Evolutionary conservation across 495 filamentous ascomycete genomes (phyloP).

Genomic region (Collariella sp.): DNA sequence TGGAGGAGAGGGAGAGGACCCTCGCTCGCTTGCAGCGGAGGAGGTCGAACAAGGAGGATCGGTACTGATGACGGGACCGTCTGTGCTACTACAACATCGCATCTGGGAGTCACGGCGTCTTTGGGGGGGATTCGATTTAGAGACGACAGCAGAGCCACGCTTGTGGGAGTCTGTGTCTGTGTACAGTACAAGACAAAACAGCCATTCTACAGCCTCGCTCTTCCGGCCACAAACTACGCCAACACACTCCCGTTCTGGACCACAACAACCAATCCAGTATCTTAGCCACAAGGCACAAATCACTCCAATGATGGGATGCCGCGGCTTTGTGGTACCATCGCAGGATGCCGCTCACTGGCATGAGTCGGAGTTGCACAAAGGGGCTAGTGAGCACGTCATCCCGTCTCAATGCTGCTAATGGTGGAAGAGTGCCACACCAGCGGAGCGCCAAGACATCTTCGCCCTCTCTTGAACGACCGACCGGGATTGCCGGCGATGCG

Average conservation of each 20-base stretch:
- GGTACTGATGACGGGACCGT: slow-evolving; percentile 1
- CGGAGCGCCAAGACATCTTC: background rate
- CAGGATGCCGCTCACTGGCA: background rate
- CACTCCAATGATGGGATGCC: slow-evolving; percentile 16
- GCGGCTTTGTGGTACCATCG: slow-evolving; percentile 20
- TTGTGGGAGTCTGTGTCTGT: background rate
- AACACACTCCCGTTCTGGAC: background rate
- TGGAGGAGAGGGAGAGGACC: slow-evolving; percentile 35
- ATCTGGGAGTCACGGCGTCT: slow-evolving; percentile 2
- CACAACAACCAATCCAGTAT: background rate
- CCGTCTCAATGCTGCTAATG: background rate
- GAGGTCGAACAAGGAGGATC: slow-evolving; percentile 5
- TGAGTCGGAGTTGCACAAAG: background rate
- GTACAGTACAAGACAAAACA: background rate
- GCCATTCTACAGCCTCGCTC: background rate
- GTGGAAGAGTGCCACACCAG: background rate
- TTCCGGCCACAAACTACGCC: background rate
- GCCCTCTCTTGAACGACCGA: background rate
- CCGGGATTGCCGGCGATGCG: background rate
- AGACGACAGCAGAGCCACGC: background rate
- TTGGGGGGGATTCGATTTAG: background rate
- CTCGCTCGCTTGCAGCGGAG: slow-evolving; percentile 28
- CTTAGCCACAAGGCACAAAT: slow-evolving; percentile 3
- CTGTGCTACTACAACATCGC: background rate
- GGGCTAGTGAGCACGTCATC: slow-evolving; percentile 3